These are phyloP conservation scores for Teunomyces lycoperdinae DNA, from an alignment of 805 yeast genomes.

Conservation along the genomic window DNA sequence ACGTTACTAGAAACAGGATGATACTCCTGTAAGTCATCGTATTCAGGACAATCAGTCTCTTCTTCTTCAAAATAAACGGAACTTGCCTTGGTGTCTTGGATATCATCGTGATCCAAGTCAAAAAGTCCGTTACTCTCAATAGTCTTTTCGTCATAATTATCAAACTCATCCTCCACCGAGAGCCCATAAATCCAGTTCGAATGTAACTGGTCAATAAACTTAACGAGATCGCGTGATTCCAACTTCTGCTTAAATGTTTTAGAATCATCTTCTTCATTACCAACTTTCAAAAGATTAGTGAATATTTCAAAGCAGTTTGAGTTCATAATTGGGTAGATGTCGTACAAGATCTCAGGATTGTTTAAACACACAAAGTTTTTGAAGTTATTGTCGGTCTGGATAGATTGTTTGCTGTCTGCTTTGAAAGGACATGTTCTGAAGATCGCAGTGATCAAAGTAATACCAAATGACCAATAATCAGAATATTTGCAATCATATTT, in stretches of 20 bases:
- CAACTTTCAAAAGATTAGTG: conserved; percentile 36
- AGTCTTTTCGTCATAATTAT: conserved; percentile 8
- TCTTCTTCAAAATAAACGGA: conserved; percentile 8
- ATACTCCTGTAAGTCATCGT: conserved; percentile 7
- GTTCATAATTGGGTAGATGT: conserved; percentile 48
- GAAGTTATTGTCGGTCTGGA: conserved; percentile 41
- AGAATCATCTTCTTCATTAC: conserved; percentile 32
- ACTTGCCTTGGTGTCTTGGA: conserved; percentile 9
- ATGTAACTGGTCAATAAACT: conserved; percentile 30
- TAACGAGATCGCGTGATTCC: conserved; percentile 31
- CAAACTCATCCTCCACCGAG: conserved; percentile 45
- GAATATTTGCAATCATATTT: conserved; percentile 41
- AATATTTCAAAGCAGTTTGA: conserved; percentile 40
- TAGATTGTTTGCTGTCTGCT: conserved; percentile 10
- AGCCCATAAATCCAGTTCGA: conserved; percentile 38
- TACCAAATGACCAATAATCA: conserved; percentile 57
- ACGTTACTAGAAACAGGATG: conserved; percentile 4
- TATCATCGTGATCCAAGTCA: conserved; percentile 33
- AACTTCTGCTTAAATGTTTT: conserved; percentile 7
- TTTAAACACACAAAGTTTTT: conserved; percentile 37
- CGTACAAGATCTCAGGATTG: conserved; percentile 43
- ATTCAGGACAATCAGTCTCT: conserved; percentile 1
- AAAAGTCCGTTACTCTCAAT: conserved; percentile 28
- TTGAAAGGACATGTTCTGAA: conserved; percentile 56
- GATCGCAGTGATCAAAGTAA: conserved; percentile 47